phyloP scores from a whole-genome alignment of 163 green algal genomes.

The Scenedesmus sp. region DNA sequence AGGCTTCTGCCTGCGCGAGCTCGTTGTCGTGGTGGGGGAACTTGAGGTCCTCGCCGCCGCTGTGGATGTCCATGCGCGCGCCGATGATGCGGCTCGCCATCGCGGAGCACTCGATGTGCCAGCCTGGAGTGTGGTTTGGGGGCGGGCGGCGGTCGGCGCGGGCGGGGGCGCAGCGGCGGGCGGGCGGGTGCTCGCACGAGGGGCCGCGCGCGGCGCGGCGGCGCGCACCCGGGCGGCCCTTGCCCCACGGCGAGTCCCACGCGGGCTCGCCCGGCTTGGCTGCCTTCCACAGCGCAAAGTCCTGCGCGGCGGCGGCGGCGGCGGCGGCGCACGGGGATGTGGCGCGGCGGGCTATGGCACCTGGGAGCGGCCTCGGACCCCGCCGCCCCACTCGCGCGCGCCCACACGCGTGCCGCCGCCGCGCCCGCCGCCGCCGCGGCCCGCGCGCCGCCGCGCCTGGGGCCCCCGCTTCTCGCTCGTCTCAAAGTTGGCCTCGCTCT shows the following conservation, averaged over 20 bases:
- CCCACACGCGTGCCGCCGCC: slow-evolving; percentile 20
- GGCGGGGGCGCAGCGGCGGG: not conserved
- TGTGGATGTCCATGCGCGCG: slow-evolving; percentile 84
- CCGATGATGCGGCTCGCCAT: slow-evolving; percentile 94
- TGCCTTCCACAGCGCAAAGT: slow-evolving; percentile 99
- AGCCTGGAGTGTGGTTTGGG: too few relatives aligned
- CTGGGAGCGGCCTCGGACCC: too few relatives aligned
- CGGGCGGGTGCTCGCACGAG: too few relatives aligned
- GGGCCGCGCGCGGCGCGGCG: not conserved
- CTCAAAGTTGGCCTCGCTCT: slow-evolving; percentile 85
- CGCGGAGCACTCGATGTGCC: slow-evolving; percentile 99
- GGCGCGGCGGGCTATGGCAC: too few relatives aligned
- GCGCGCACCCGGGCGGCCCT: slow-evolving; percentile 77
- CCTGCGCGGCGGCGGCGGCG: too few relatives aligned
- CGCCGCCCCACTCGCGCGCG: too few relatives aligned
- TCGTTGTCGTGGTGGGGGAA: slow-evolving; percentile 99
- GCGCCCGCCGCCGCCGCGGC: too few relatives aligned
- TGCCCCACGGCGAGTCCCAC: slow-evolving; percentile 93
- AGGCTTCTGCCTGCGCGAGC: slow-evolving; percentile 95
- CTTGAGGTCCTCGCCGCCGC: slow-evolving; percentile 91
- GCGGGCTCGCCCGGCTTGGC: slow-evolving; percentile 92
- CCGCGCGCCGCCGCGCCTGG: too few relatives aligned
- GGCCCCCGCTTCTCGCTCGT: slow-evolving; percentile 94
- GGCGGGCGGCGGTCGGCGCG: not conserved
- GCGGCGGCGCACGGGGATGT: too few relatives aligned